phyloP scores from a whole-genome alignment of 352 stramenopile genomes.

The Pythium aquatile region DNA sequence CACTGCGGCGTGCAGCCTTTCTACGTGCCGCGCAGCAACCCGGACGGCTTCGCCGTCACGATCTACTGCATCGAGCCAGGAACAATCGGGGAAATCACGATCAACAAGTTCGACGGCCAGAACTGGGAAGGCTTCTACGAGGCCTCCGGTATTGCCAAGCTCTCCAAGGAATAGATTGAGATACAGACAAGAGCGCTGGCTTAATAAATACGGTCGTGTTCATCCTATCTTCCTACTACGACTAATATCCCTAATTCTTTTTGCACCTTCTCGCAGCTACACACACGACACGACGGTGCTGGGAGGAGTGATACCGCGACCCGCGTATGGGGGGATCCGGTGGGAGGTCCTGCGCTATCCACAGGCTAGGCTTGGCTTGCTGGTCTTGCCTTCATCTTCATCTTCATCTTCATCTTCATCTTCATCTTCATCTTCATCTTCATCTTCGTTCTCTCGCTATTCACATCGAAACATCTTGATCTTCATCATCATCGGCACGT shows the following conservation, averaged over 20 bases:
- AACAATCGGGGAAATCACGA: slow-evolving; percentile 53
- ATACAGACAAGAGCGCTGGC: neutral
- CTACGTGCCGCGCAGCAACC: slow-evolving; percentile 82
- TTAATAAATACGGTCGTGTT: slow-evolving; percentile 7
- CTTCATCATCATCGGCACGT: neutral
- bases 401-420: neutral
- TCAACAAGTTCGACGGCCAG: slow-evolving; percentile 65
- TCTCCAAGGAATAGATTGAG: slow-evolving; percentile 29
- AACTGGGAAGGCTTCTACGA: slow-evolving; percentile 63
- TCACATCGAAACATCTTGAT: slow-evolving; percentile 4
- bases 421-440: too few relatives aligned
- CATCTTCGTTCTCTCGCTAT: neutral
- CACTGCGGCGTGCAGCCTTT: slow-evolving; percentile 75
- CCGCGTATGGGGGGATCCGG: neutral
- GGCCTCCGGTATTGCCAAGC: slow-evolving; percentile 38
- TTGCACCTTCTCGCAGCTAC: slow-evolving; percentile 1
- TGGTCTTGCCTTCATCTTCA: neutral
- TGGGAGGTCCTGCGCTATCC: slow-evolving; percentile 2
- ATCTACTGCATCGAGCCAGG: slow-evolving; percentile 58
- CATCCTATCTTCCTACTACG: slow-evolving; percentile 6
- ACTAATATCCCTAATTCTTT: slow-evolving; percentile 1
- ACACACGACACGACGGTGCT: slow-evolving; percentile 5
- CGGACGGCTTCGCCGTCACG: slow-evolving; percentile 74
- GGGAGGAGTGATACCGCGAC: neutral
- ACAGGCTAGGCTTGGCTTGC: neutral